phyloP scores from a whole-genome alignment of 352 stramenopile species.

The Pythium utonaiense region DNA sequence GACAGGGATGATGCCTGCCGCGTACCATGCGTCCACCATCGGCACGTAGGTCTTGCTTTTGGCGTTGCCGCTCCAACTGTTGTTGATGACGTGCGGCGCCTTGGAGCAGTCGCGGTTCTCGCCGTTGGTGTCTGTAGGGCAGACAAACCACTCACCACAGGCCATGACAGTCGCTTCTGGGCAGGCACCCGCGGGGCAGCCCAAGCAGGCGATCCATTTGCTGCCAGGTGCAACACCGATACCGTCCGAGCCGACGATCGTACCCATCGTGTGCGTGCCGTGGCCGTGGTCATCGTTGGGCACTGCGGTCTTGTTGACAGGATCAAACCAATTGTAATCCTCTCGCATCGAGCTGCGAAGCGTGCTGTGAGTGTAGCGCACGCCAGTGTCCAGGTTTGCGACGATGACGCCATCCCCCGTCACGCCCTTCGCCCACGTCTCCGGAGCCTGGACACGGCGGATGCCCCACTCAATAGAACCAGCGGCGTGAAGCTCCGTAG shows the following conservation, averaged over 20 bases:
- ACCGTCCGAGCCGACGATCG: slow-evolving; percentile 4
- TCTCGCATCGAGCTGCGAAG: slow-evolving; percentile 43
- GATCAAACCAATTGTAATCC: slow-evolving; percentile 33
- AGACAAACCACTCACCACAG: slow-evolving; percentile 31
- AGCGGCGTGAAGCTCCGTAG: neutral
- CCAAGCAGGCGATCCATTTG: slow-evolving; percentile 25
- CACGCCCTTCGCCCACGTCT: neutral
- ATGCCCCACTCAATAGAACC: neutral
- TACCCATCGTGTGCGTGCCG: slow-evolving; percentile 13
- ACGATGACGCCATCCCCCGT: slow-evolving; percentile 40
- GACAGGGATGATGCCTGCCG: slow-evolving; percentile 22
- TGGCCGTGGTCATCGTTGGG: slow-evolving; percentile 21
- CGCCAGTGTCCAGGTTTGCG: slow-evolving; percentile 68
- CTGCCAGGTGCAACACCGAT: neutral
- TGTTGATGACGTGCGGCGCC: slow-evolving; percentile 24
- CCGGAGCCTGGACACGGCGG: neutral
- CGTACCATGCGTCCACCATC: slow-evolving; percentile 18
- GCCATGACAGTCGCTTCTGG: slow-evolving; percentile 19
- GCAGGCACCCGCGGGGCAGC: slow-evolving; percentile 23
- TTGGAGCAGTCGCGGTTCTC: slow-evolving; percentile 23
- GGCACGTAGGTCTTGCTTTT: neutral
- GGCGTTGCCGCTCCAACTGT: slow-evolving; percentile 24
- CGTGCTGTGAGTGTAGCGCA: slow-evolving; percentile 65
- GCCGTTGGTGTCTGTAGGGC: slow-evolving; percentile 23
- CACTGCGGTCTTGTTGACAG: slow-evolving; percentile 15